A percentile compares a stretch with the other conserved stretches of the same genome.
phyloP scores from a whole-genome alignment of 768 basidiomycete genomes.

The Cystofilobasidium ferigula region DNA sequence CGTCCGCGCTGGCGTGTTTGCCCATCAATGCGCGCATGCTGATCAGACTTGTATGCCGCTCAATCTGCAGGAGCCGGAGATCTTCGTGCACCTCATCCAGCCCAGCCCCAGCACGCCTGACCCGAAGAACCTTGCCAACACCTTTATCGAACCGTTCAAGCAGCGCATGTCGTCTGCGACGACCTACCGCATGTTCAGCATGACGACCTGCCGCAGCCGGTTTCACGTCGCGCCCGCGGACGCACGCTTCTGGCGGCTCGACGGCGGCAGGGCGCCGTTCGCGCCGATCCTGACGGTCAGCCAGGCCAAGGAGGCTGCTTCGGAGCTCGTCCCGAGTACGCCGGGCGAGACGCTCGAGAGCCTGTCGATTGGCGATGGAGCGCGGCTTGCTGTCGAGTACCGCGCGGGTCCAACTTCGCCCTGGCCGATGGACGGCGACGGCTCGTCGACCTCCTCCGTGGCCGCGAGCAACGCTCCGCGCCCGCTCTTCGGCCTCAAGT shows the following conservation, averaged over 20 bases:
- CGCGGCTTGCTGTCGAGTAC: conserved; percentile 15
- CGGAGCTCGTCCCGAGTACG: neutral
- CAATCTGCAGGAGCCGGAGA: conserved; percentile 45
- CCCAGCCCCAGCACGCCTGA: conserved; percentile 36
- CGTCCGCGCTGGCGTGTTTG: neutral
- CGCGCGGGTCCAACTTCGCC: neutral
- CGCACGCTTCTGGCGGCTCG: conserved; percentile 6
- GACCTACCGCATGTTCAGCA: conserved; percentile 27
- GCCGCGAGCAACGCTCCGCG: neutral
- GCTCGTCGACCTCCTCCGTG: neutral
- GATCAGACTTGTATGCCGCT: neutral
- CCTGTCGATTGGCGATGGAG: conserved; percentile 9
- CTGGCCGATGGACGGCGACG: conserved; percentile 13
- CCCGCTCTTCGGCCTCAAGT: conserved; percentile 10
- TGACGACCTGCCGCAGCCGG: conserved; percentile 34
- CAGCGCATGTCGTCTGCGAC: conserved; percentile 36
- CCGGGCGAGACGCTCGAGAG: conserved; percentile 21
- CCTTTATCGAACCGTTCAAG: conserved; percentile 31
- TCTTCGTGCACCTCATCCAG: conserved; percentile 50
- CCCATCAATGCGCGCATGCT: neutral
- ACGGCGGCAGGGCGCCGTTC: neutral
- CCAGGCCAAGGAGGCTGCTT: neutral
- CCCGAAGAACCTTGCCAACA: conserved; percentile 37
- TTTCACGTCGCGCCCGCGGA: conserved; percentile 28
- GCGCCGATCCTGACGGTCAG: neutral